These are phyloP conservation scores for Puccinia polysora DNA, from an alignment of 1,284 basidiomycete species.

Conservation along the genomic window DNA sequence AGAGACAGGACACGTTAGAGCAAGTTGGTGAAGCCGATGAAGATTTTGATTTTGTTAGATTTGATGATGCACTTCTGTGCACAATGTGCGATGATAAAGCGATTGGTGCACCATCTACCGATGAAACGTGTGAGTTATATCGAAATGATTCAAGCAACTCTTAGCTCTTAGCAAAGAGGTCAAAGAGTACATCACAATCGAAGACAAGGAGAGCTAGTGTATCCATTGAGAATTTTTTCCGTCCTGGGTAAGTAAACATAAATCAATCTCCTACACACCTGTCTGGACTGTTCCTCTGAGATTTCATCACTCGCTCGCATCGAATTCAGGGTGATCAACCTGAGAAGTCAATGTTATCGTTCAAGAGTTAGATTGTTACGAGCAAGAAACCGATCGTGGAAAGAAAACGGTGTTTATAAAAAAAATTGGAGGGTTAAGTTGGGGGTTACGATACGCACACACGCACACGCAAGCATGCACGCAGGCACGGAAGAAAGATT, in stretches of 20 bases:
- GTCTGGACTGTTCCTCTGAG: constrained; percentile 86
- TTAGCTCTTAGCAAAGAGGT: neutral
- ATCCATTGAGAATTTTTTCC: neutral
- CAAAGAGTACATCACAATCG: neutral
- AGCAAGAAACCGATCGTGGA: neutral
- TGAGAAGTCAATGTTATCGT: too few species aligned
- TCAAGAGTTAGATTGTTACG: too few species aligned
- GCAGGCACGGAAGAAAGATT: neutral
- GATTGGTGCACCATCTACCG: too few species aligned
- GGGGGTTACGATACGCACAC: too few species aligned
- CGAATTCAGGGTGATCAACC: constrained; percentile 90
- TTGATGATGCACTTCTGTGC: too few species aligned
- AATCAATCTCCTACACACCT: constrained; percentile 59
- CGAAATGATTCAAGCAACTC: neutral
- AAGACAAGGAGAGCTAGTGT: too few species aligned
- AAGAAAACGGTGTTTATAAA: too few species aligned
- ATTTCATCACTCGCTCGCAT: constrained; percentile 98
- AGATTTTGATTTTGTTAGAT: neutral
- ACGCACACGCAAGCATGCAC: too few species aligned
- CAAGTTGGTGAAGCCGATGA: neutral
- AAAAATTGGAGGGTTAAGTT: too few species aligned
- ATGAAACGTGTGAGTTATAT: too few species aligned
- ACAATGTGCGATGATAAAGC: too few species aligned
- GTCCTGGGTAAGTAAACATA: neutral
- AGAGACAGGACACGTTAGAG: constrained; percentile 1